Conservation (phyloP, 495 filamentous ascomycete species). For the Recurvomyces mirabilis region DNA sequence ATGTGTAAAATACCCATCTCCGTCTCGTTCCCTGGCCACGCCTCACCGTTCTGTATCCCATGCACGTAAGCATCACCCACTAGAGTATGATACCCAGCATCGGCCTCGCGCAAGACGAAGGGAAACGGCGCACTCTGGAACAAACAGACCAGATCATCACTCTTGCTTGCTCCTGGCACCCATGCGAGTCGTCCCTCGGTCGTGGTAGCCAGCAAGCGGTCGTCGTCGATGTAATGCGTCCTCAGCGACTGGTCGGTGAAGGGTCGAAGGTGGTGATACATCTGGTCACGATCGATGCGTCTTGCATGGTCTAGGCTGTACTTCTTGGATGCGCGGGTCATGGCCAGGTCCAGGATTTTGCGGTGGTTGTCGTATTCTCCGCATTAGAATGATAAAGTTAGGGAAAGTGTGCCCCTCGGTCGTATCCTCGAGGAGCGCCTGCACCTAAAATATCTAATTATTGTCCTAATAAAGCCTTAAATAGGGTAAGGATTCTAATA, state of each 20-base stretch:
- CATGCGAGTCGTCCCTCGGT: not conserved
- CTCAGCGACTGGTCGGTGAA: not conserved
- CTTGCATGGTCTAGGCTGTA: not conserved
- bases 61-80: conserved; percentile 2
- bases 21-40: not conserved
- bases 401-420: too few species aligned
- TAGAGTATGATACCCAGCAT: not conserved
- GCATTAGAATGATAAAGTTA: too few species aligned
- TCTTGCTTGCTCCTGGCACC: not conserved
- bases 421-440: not conserved
- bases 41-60: not conserved
- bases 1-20: too few species aligned
- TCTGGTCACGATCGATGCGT: not conserved
- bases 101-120: not conserved
- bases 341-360: too few species aligned
- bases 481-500: too few species aligned
- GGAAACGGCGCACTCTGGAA: conserved; percentile 1
- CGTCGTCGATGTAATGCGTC: not conserved
- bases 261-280: not conserved
- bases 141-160: not conserved
- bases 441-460: not conserved
- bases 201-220: not conserved
- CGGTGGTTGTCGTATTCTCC: too few species aligned
- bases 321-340: not conserved
- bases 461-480: too few species aligned